Base-by-base conservation (phyloP, 208 protist species). In the Wallacemonas sp. region DNA sequence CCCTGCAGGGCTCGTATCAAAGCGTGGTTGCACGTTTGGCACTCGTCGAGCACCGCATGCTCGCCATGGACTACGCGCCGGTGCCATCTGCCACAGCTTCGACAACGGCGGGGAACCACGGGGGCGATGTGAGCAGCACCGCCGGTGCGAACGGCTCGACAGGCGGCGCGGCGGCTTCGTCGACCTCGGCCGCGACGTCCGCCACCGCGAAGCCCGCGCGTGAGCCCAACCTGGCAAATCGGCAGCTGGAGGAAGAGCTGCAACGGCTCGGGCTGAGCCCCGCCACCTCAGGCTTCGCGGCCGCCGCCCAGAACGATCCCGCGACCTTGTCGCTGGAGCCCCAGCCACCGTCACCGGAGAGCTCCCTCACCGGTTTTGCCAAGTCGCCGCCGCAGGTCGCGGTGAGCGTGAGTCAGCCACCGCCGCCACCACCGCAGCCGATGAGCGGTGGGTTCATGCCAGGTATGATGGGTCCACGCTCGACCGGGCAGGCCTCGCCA, bases 241-340 rank as follows among this genome's bases (percentile, higher is more conserved):
- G 41, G 19, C 73, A 79, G 59, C 68, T 79, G 33, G 73, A 74
- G 36, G 73, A 74, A 22, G 73, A 74, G 57, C 73, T 79, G 32
- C 66, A 73, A 32, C 73, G 73, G 24, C 42, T 74, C 39, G 73
- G 73, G 27, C 45, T 74, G 2, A 46, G 65, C n/a, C 41, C 62
- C 5, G 72, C 50, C 50, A 41, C 50, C 29, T 34, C 65, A 36
- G 62, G 46, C 10, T 66, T 73, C n/a, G 50, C 50, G 46, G 45
- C 61, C 9, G 57, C 71, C 48, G 59, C 73, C 39, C 73, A 66
- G 36, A 71, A 62, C 63, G 50, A 57, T 21, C 50, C 50, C 5
- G 37, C 53, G 22, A 17, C 33, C 26, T 36, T 70, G 3, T 39
- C 33, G 3, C 10, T 64, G 19, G 42, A 69, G 22, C 63, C 69